phyloP scores from a whole-genome alignment of 768 basidiomycete species.

The Termitomyces sp. region DNA sequence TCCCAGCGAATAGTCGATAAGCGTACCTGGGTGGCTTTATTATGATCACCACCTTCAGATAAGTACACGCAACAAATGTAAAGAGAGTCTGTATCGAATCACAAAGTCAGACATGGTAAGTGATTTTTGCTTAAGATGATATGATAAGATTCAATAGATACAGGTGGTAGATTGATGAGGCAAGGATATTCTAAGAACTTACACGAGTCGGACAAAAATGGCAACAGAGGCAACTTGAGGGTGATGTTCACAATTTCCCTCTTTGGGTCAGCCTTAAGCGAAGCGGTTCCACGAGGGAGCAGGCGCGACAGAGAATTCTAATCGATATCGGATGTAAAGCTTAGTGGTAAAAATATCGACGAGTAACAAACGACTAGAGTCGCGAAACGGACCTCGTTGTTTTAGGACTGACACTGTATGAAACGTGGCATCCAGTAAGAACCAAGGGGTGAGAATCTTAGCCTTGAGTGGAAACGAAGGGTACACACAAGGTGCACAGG shows the following conservation, averaged over 20 bases:
- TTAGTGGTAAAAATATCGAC: not conserved
- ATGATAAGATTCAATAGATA: not conserved
- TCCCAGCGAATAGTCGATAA: not conserved
- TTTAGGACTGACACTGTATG: not conserved
- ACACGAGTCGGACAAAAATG: not conserved
- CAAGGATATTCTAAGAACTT: not conserved
- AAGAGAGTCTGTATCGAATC: not conserved
- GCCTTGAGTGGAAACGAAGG: not conserved
- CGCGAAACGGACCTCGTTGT: slow-evolving; percentile 2
- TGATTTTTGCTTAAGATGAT: not conserved
- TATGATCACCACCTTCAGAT: not conserved
- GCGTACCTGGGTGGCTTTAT: not conserved
- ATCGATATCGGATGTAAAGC: not conserved
- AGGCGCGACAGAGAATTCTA: not conserved
- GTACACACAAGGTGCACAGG: too few relatives aligned
- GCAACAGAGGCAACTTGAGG: not conserved
- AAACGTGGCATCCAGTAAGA: too few relatives aligned
- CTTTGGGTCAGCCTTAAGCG: not conserved
- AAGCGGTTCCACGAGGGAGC: not conserved
- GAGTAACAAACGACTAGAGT: not conserved
- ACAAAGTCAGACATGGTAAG: not conserved
- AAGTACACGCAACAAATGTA: not conserved
- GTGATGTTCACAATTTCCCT: not conserved
- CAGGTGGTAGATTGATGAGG: not conserved
- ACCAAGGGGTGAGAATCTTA: not conserved